Base-by-base conservation (phyloP, 805 yeast genomes). In the Yamadazyma tumulicola region DNA sequence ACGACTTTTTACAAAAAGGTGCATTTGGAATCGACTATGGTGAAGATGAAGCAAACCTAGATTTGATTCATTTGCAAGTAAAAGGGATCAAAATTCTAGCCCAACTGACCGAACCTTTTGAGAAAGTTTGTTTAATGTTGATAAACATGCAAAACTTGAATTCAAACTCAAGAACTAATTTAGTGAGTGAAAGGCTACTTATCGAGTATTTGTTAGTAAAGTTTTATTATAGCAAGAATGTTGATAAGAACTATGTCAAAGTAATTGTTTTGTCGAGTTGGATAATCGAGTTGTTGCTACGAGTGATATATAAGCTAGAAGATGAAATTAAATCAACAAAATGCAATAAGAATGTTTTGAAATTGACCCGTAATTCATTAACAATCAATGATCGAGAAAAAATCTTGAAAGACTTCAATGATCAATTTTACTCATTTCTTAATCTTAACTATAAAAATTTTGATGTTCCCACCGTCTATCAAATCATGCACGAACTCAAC, bases 391-490 rank as follows among this genome's bases (percentile, higher is more conserved):
- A 26, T 14, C 28, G 31, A 26, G 21, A 35, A 23, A 34, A 31
- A 15, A 29, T 31, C 11, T 9, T 40, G 19, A 25, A 38, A 26
- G 33, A 32, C 11, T 28, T 33, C 30, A 36, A 41, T 32, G 42
- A 46, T 2, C 36, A 41, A 15, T 64, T 37, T 66, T 73, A 46
- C 57, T 67, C 55, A 1, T 86, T 88, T 52, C 53, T 88, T 11
- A 51, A 61, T 2, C 49, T 59, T 2, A 69, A 77, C 51, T 59
- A 68, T 36, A 61, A 64, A 17, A 47, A 55, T 4, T 49, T 87
- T n/a, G 94, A 88, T 52, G 68, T 68, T 22, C 69, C 69, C 7
- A 81, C 95, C 0, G 64, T 85, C 0, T 85, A 81, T 48, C 88
- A 86, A 50, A 73, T 89, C 4, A 69, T 91, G 33, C 58, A 72